A percentile compares a stretch with the other conserved stretches of the same genome.
Conservation (phyloP, 129 eudicot genomes). For the Chrysanthemum lavandulifolium region DNA sequence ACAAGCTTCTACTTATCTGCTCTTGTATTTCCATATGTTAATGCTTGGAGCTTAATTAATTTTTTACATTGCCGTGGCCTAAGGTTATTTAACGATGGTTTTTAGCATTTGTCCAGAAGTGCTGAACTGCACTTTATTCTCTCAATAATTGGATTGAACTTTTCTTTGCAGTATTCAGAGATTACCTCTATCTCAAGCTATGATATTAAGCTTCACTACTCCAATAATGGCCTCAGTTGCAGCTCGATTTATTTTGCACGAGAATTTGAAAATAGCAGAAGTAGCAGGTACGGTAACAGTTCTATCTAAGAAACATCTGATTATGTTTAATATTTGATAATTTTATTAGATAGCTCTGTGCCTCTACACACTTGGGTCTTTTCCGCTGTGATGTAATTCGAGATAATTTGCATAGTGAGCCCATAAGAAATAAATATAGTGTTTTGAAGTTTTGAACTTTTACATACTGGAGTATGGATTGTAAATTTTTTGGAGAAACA, state of each 20-base stretch:
- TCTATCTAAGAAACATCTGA: constrained; percentile 1
- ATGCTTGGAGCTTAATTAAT: background rate
- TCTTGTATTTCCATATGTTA: too few species aligned
- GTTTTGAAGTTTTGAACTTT: background rate
- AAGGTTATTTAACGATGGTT: background rate
- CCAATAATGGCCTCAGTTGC: constrained; percentile 71
- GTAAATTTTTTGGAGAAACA: background rate
- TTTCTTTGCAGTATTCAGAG: constrained; percentile 50
- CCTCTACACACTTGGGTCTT: background rate
- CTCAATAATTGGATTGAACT: constrained; percentile 11
- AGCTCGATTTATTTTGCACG: constrained; percentile 56
- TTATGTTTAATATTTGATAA: background rate
- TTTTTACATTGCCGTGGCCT: constrained; percentile 10
- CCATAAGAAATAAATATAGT: constrained; percentile 7
- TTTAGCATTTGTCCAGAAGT: constrained; percentile 7
- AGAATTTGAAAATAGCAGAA: constrained; percentile 57
- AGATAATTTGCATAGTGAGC: background rate
- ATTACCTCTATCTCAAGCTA: constrained; percentile 55
- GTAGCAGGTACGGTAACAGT: constrained; percentile 50
- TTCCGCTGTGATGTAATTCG: background rate
- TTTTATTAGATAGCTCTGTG: background rate
- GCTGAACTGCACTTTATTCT: constrained; percentile 8
- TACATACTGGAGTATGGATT: background rate
- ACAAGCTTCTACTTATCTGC: too few species aligned
- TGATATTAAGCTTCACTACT: constrained; percentile 62